A percentile compares a stretch with the other conserved stretches of the same genome.
Conservation (phyloP, 2,329 filamentous ascomycete species). For the Trichoderma sp. region DNA sequence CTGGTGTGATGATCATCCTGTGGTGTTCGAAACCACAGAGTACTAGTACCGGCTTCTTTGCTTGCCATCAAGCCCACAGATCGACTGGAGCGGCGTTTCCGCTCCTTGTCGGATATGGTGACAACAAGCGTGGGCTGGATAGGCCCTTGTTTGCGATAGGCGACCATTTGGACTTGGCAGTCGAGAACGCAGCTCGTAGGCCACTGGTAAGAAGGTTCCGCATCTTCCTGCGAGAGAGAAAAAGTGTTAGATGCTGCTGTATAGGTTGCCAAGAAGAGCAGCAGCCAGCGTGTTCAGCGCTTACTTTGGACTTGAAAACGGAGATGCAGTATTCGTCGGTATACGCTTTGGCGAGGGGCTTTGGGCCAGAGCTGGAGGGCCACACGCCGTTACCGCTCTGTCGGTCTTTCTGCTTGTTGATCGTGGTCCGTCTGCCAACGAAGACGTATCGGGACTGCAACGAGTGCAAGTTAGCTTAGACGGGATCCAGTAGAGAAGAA, state of each 20-base stretch:
- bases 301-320: constrained; percentile 59
- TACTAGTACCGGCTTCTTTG: constrained; percentile 52
- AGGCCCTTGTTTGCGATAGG: constrained; percentile 63
- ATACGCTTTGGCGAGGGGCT: constrained; percentile 37
- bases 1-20: constrained; percentile 53
- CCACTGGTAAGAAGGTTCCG: constrained; percentile 57
- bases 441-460: constrained; percentile 61
- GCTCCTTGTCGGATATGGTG: constrained; percentile 60
- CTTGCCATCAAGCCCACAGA: constrained; percentile 57
- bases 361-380: constrained; percentile 43
- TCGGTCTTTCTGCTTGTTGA: constrained; percentile 36
- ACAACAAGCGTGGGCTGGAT: constrained; percentile 61
- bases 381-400: constrained; percentile 43
- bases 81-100: constrained; percentile 65
- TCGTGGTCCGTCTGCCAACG: constrained; percentile 46
- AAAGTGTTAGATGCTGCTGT: constrained; percentile 16
- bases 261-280: not conserved
- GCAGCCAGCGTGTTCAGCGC: constrained; percentile 23
- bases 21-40: constrained; percentile 59
- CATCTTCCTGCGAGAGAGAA: constrained; percentile 46
- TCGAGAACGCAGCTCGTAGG: constrained; percentile 54
- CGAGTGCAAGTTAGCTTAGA: not conserved
- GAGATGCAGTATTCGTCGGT: constrained; percentile 52
- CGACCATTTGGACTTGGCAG: constrained; percentile 60
- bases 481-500: not conserved